Evolutionary conservation across 1,284 basidiomycete genomes (phyloP).

Genomic region (Takashimella tepidaria): DNA sequence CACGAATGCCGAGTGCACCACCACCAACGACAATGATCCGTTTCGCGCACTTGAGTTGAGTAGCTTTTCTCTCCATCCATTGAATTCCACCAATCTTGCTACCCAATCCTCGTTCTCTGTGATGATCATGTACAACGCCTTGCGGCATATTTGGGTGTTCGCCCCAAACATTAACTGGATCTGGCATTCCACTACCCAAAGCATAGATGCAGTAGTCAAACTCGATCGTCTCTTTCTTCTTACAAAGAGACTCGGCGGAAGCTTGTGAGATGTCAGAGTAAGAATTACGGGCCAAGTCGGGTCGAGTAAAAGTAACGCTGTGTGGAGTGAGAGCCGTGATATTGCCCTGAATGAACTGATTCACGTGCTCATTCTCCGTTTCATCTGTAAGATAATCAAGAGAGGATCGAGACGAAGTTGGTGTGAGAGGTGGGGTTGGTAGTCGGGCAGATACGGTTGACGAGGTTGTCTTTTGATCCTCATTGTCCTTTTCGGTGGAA

Average conservation of each 20-base stretch:
- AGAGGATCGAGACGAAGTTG: neutral
- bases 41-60: conserved; percentile 37
- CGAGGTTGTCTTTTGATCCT: neutral
- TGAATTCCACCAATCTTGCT: conserved; percentile 34
- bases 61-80: conserved; percentile 25
- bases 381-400: neutral
- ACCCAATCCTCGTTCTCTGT: conserved; percentile 21
- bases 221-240: conserved; percentile 27
- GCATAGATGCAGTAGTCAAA: conserved; percentile 51
- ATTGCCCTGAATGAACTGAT: conserved; percentile 50
- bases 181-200: conserved; percentile 43
- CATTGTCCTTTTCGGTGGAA: neutral
- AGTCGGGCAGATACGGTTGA: neutral
- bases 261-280: conserved; percentile 11
- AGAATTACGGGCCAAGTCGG: conserved; percentile 7
- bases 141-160: conserved; percentile 16
- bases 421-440: conserved; percentile 7
- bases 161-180: conserved; percentile 45
- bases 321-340: conserved; percentile 52
- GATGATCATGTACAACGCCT: conserved; percentile 15
- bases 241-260: conserved; percentile 6
- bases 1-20: conserved; percentile 52
- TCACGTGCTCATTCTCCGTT: conserved; percentile 28
- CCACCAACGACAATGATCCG: conserved; percentile 48
- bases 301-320: conserved; percentile 50